Evolutionary conservation across 2,329 filamentous ascomycete species (phyloP).

Genomic region (Byssothecium circinans): DNA sequence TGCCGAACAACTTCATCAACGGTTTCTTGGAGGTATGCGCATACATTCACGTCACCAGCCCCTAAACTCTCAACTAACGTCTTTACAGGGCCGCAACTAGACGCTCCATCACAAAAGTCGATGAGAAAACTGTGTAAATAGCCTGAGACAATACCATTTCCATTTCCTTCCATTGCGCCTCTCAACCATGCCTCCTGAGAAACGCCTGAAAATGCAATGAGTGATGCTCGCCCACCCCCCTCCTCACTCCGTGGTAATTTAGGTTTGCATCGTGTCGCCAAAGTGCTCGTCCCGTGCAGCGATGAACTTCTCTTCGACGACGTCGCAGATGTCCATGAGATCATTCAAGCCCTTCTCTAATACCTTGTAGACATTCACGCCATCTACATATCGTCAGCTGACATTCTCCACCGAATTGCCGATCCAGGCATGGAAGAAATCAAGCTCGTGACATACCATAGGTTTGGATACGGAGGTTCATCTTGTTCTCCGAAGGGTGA

Average conservation of each 20-base stretch:
- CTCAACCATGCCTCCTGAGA: conserved; percentile 15
- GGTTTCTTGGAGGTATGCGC: conserved; percentile 88
- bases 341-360: conserved; percentile 88
- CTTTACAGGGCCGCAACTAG: conserved; percentile 44
- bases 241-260: background rate
- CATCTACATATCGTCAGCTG: conserved; percentile 56
- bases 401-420: background rate
- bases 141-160: conserved; percentile 40
- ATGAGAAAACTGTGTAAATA: conserved; percentile 33
- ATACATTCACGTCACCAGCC: background rate
- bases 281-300: conserved; percentile 62
- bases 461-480: conserved; percentile 97
- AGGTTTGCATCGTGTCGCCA: conserved; percentile 34
- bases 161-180: conserved; percentile 36
- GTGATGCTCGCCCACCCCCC: background rate
- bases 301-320: conserved; percentile 88
- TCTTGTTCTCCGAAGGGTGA: conserved; percentile 91
- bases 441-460: conserved; percentile 64
- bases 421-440: background rate
- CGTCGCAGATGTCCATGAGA: conserved; percentile 88
- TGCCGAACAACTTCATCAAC: conserved; percentile 89
- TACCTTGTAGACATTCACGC: conserved; percentile 78
- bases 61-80: background rate
- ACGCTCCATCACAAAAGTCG: conserved; percentile 3
- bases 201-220: conserved; percentile 39